Conservation (phyloP, 148 eudicot genomes). For the Agrostemma githago region DNA sequence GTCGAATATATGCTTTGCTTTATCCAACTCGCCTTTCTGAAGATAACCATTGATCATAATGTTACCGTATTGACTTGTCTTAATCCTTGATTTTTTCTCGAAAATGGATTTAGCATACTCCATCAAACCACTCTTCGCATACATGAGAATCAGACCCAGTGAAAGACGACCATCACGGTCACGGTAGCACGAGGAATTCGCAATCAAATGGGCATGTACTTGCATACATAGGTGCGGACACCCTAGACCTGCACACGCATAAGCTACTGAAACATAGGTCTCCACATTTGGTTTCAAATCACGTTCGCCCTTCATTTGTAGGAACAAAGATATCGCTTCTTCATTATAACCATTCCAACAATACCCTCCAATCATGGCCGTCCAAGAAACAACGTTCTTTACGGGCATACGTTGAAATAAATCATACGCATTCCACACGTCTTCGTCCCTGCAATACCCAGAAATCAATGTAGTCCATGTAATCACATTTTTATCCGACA, state of each 20-base stretch:
- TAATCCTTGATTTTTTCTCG: conserved; percentile 13
- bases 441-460: conserved; percentile 35
- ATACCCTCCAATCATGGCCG: conserved; percentile 44
- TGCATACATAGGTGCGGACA: conserved; percentile 32
- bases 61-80: conserved; percentile 33
- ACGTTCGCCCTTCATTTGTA: conserved; percentile 28
- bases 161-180: conserved; percentile 22
- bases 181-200: conserved; percentile 18
- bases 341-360: conserved; percentile 38
- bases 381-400: conserved; percentile 46
- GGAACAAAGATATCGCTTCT: conserved; percentile 33
- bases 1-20: conserved; percentile 31
- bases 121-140: conserved; percentile 34
- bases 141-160: conserved; percentile 36
- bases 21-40: conserved; percentile 28
- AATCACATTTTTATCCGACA: conserved; percentile 32
- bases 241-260: conserved; percentile 39
- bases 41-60: conserved; percentile 37
- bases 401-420: conserved; percentile 32
- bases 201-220: conserved; percentile 33
- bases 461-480: conserved; percentile 38
- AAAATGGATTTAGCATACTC: conserved; percentile 35
- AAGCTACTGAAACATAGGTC: conserved; percentile 35
- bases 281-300: conserved; percentile 31
- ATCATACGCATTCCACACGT: conserved; percentile 28